Evolutionary conservation across 495 filamentous ascomycete species (phyloP).

Genomic region (Lepraria neglecta): DNA sequence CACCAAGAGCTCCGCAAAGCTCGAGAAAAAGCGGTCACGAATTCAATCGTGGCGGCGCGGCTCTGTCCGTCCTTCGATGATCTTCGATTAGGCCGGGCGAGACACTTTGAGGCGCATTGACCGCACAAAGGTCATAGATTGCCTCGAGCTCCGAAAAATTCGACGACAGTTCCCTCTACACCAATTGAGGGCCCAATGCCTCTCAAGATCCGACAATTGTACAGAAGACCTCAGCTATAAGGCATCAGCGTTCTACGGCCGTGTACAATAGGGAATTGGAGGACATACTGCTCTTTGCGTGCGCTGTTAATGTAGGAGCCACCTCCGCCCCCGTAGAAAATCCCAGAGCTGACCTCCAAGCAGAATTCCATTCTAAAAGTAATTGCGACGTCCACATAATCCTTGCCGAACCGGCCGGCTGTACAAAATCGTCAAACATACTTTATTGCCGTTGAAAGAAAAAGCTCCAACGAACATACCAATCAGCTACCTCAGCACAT

Average conservation of each 20-base stretch:
- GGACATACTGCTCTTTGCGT: conserved; percentile 13
- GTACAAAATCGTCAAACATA: not conserved
- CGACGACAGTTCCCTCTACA: not conserved
- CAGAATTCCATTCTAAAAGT: conserved; percentile 5
- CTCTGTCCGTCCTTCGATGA: conserved; percentile 14
- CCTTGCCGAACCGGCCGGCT: not conserved
- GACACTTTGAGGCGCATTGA: conserved; percentile 16
- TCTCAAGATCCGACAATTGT: not conserved
- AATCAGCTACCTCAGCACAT: conserved; percentile 14
- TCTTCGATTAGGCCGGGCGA: conserved; percentile 1
- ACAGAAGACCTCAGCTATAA: not conserved
- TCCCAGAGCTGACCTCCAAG: not conserved
- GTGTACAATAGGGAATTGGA: conserved; percentile 20
- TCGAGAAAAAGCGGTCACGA: conserved; percentile 23
- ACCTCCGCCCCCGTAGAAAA: not conserved
- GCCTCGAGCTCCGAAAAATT: not conserved
- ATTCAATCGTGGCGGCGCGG: conserved; percentile 19
- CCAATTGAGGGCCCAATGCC: conserved; percentile 10
- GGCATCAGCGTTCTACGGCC: conserved; percentile 6
- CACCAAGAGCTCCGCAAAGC: not conserved
- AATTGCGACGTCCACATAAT: conserved; percentile 3
- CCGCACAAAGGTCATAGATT: conserved; percentile 9
- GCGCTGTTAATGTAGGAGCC: not conserved
- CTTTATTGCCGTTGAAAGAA: conserved; percentile 1
- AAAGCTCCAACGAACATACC: conserved; percentile 6